Evolutionary conservation across 768 basidiomycete species (phyloP).

Genomic region (Amyloporia xantha): DNA sequence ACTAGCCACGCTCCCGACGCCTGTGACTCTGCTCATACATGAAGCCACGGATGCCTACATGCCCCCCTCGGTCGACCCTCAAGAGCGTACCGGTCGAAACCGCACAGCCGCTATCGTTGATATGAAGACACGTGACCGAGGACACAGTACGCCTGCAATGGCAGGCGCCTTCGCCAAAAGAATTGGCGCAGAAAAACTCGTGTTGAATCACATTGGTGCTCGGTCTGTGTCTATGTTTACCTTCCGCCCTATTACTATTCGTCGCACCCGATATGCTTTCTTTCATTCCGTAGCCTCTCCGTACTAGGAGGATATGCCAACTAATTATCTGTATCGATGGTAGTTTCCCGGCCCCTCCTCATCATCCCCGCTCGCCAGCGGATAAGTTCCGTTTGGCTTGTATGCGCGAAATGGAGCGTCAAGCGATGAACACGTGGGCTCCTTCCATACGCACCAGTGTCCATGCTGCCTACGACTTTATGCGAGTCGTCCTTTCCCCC

Average conservation of each 20-base stretch:
- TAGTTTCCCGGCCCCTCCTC: constrained; percentile 22
- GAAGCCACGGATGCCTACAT: constrained; percentile 78
- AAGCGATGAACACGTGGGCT: constrained; percentile 23
- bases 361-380: background rate
- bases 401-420: constrained; percentile 25
- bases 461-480: constrained; percentile 50
- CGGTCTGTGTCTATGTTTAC: constrained; percentile 36
- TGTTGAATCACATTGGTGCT: constrained; percentile 74
- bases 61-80: constrained; percentile 45
- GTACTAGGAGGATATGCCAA: background rate
- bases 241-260: background rate
- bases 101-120: constrained; percentile 30
- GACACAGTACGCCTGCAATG: constrained; percentile 75
- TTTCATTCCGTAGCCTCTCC: no score
- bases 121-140: constrained; percentile 49
- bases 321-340: background rate
- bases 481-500: constrained; percentile 14
- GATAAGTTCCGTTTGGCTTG: constrained; percentile 16
- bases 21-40: constrained; percentile 65
- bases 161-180: constrained; percentile 68
- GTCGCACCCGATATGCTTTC: background rate
- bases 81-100: constrained; percentile 35
- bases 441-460: constrained; percentile 27
- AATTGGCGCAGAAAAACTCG: constrained; percentile 52
- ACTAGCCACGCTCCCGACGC: background rate